Evolutionary conservation across 2,329 filamentous ascomycete genomes (phyloP).

Genomic region (Fusarium sp.): DNA sequence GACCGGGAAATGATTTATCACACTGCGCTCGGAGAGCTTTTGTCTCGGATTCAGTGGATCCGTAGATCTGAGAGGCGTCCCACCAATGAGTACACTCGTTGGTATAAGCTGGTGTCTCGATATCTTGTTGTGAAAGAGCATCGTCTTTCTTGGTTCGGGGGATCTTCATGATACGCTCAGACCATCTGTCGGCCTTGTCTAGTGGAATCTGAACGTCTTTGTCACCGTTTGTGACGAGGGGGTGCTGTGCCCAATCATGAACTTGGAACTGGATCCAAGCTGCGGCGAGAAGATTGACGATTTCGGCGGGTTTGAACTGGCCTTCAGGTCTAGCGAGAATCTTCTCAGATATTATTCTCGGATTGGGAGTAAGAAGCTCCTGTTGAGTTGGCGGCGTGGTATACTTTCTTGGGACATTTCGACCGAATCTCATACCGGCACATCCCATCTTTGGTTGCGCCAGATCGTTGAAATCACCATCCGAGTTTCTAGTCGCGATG

Average conservation of each 20-base stretch:
- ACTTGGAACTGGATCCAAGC: slow-evolving; percentile 29
- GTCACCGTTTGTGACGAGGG: background rate
- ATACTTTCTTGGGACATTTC: slow-evolving; percentile 9
- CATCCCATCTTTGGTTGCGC: slow-evolving; percentile 18
- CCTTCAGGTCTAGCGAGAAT: slow-evolving; percentile 19
- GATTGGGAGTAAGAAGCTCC: slow-evolving; percentile 5
- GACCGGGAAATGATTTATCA: background rate
- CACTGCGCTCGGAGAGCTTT: background rate
- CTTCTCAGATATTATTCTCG: slow-evolving; percentile 5
- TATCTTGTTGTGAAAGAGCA: background rate
- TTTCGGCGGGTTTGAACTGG: slow-evolving; percentile 21
- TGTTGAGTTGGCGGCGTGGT: slow-evolving; percentile 1
- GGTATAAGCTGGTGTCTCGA: slow-evolving; percentile 6
- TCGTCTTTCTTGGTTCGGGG: slow-evolving; percentile 1
- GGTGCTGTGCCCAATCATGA: slow-evolving; percentile 22
- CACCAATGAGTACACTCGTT: slow-evolving; percentile 28
- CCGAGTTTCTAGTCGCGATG: background rate
- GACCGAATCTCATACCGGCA: slow-evolving; percentile 20
- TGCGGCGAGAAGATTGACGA: slow-evolving; percentile 22
- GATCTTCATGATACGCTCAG: slow-evolving; percentile 1
- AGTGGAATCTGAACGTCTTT: slow-evolving; percentile 8
- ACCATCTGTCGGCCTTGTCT: background rate
- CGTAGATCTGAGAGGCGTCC: slow-evolving; percentile 27
- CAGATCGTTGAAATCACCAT: slow-evolving; percentile 18
- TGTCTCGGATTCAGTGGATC: slow-evolving; percentile 16